Evolutionary conservation across 2,329 filamentous ascomycete genomes (phyloP).

Genomic region (Fusarium goolgardi): DNA sequence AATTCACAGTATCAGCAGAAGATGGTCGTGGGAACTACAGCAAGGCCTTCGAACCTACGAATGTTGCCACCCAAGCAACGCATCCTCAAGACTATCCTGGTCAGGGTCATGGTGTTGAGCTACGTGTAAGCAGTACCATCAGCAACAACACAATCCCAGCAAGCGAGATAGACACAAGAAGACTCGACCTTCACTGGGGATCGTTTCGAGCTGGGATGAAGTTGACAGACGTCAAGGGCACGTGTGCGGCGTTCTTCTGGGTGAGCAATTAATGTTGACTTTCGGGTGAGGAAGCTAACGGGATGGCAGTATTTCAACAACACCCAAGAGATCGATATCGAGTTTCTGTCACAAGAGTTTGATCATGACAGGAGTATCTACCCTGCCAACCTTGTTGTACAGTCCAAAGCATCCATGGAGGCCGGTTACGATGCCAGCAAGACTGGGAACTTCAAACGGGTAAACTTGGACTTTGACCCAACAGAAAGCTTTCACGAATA

Average conservation of each 20-base stretch:
- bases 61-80: slow-evolving; percentile 62
- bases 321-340: slow-evolving; percentile 83
- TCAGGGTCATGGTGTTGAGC: slow-evolving; percentile 63
- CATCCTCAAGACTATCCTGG: slow-evolving; percentile 44
- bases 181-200: slow-evolving; percentile 75
- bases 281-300: neutral
- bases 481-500: slow-evolving; percentile 78
- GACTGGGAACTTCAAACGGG: slow-evolving; percentile 68
- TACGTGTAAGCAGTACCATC: slow-evolving; percentile 63
- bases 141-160: slow-evolving; percentile 64
- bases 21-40: slow-evolving; percentile 72
- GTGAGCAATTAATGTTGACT: slow-evolving; percentile 54
- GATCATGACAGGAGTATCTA: slow-evolving; percentile 61
- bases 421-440: slow-evolving; percentile 71
- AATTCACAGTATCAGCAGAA: slow-evolving; percentile 72
- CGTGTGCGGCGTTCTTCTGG: slow-evolving; percentile 85
- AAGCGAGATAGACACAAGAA: slow-evolving; percentile 71
- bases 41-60: slow-evolving; percentile 68
- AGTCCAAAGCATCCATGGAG: slow-evolving; percentile 69
- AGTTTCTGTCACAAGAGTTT: slow-evolving; percentile 78
- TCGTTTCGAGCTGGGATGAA: slow-evolving; percentile 76
- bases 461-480: slow-evolving; percentile 74
- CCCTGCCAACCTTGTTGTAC: slow-evolving; percentile 79
- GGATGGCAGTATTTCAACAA: slow-evolving; percentile 76
- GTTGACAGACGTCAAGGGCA: slow-evolving; percentile 69